Conservation (phyloP, 257 asterid species). For the Fraxinus americana region DNA sequence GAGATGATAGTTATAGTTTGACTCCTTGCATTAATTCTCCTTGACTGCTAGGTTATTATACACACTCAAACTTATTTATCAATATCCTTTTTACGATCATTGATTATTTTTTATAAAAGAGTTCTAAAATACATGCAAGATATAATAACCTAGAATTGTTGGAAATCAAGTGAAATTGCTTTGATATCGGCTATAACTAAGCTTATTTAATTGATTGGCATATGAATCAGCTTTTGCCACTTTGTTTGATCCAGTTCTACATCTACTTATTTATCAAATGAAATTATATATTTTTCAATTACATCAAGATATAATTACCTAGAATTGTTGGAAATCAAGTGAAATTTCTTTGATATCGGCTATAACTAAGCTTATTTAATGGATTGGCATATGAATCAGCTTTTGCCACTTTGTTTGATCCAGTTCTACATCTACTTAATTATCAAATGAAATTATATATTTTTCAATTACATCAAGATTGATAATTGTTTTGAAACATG, state of each 20-base stretch:
- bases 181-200: neutral
- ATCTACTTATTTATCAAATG: neutral
- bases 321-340: neutral
- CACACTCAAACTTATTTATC: neutral
- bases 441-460: neutral
- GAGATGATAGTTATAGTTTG: neutral
- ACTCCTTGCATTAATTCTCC: neutral
- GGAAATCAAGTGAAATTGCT: neutral
- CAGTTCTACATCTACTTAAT: neutral
- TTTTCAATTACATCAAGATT: neutral
- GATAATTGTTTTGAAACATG: neutral
- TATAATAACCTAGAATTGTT: neutral
- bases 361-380: neutral
- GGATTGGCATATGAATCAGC: neutral
- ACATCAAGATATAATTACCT: neutral
- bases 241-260: neutral
- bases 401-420: neutral
- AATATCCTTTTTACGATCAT: neutral
- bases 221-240: neutral
- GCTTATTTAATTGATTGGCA: neutral
- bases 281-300: neutral
- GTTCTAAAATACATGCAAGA: neutral
- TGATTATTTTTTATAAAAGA: neutral
- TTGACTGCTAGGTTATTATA: neutral
- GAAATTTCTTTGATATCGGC: neutral